phyloP scores from a whole-genome alignment of 2,329 filamentous ascomycete species.

The Pseudophaeomoniella oleicola region DNA sequence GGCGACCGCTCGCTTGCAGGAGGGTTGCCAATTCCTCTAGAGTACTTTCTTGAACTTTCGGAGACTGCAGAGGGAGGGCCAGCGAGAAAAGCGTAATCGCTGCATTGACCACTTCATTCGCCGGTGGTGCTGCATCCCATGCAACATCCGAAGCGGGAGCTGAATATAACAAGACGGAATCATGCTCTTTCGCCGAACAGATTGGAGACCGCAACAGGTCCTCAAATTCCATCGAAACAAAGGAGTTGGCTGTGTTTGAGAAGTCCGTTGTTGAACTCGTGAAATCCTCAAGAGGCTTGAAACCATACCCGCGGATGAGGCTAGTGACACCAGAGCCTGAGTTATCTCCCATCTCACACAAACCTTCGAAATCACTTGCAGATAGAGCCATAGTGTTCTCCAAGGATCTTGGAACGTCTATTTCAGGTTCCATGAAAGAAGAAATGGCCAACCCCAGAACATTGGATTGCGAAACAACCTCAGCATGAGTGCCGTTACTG shows the following conservation, averaged over 20 bases:
- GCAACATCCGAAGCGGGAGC: slow-evolving; percentile 30
- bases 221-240: not conserved
- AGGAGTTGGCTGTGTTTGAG: not conserved
- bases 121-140: slow-evolving; percentile 57
- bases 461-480: slow-evolving; percentile 80
- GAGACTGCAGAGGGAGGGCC: slow-evolving; percentile 72
- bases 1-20: slow-evolving; percentile 51
- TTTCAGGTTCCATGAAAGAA: slow-evolving; percentile 84
- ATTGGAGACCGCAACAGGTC: slow-evolving; percentile 33
- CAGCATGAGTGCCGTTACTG: slow-evolving; percentile 69
- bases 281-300: not conserved
- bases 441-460: slow-evolving; percentile 78
- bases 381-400: slow-evolving; percentile 86
- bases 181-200: slow-evolving; percentile 42
- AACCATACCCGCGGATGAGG: slow-evolving; percentile 59
- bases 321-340: slow-evolving; percentile 88
- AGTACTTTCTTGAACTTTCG: slow-evolving; percentile 90
- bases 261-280: not conserved
- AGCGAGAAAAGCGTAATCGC: slow-evolving; percentile 89
- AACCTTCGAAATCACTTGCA: slow-evolving; percentile 75
- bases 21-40: slow-evolving; percentile 88
- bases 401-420: slow-evolving; percentile 66
- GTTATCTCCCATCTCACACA: slow-evolving; percentile 94
- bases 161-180: slow-evolving; percentile 66
- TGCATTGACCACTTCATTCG: slow-evolving; percentile 87